Evolutionary conservation across 2,329 filamentous ascomycete species (phyloP), one percentile per base, ranked within the genome.

Genomic region (Dactylellina parvicollis): DNA sequence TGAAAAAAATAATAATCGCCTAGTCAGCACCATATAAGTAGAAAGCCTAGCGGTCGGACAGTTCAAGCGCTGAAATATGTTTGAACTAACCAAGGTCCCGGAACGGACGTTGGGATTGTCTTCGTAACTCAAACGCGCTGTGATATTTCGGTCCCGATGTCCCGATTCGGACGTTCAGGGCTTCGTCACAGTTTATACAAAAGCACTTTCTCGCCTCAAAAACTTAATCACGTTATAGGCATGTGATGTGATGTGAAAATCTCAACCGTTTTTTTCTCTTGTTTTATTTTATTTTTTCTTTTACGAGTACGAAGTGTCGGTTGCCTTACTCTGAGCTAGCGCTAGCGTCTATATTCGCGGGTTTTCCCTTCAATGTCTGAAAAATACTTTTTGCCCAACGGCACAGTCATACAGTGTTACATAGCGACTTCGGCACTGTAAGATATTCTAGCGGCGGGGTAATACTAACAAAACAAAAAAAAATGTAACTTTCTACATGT

Each of bases 171-270:
- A 42, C 16, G 8, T 42, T 16, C 7, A 42, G n/a, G 38, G n/a
- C n/a, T n/a, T n/a, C 38, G 38, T 9, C 4, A n/a, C 16, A 7
- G 4, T 4, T 42, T 16, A 7, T 34, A 34, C 14, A 14, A 34
- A 34, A 14, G 9, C 9, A 20, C 16, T 18, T 4, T 14, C 20
- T 22, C 12, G 46, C 59, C 55, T 36, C 40, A n/a, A 26, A n/a
- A 26, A 20, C n/a, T 18, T 16, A 30, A 30, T 64, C 59, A 64
- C 59, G 46, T 54, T 64, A 54, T 42, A 46, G 24, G 59, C 59
- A 64, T 64, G 59, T 64, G 59, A 49, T n/a, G 28, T 20, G n/a
- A n/a, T n/a, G n/a, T n/a, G n/a, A n/a, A n/a, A n/a, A n/a, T n/a
- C n/a, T n/a, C n/a, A n/a, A n/a, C n/a, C n/a, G n/a, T n/a, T n/a